Base-by-base conservation (phyloP, 2,329 filamentous ascomycete species). In the Ophiostoma sp. region DNA sequence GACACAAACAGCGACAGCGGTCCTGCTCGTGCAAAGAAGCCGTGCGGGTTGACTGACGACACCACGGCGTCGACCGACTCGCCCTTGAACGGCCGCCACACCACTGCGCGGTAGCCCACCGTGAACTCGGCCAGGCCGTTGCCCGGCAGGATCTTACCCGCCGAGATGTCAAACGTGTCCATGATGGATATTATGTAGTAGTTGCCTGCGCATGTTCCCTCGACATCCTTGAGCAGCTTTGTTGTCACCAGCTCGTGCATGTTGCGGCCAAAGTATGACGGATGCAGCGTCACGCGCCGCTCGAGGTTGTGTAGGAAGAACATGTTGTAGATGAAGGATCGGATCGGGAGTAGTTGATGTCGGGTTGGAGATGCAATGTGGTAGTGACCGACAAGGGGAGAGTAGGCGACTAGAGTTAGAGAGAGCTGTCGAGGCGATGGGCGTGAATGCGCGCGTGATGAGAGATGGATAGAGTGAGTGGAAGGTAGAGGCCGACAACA, bases 181-280 rank as follows among this genome's bases (percentile, higher is more conserved):
- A 99, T 94, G 77, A 99, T 96, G 77, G 93, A 95, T 76, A 99
- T 95, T 78, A 99, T 96, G 80, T 95, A 98, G 84, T 96, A 97
- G 79, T 92, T 93, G 71, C 95, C 95, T 3, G 93, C 95, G 80
- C 94, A 97, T 60, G 92, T 94, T 33, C 95, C 95, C 81, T 99
- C 95, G 73, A 97, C 93, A 78, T 98, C 94, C 77, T 92, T 90
- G 74, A 97, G 86, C 36, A 99, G 88, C 80, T 94, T 93, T 75
- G 91, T 90, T 68, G 91, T 94, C 57, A 99, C 91, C 76, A 96
- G 89, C 75, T 96, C 91, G 76, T 94, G 90, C 84, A 97, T 96
- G 78, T 95, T 93, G 73, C 92, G 90, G 71, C 94, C 94, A 79
- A 99, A 98, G 83, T 96, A 99, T 15, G 94, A 98, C 36, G 95